phyloP scores from a whole-genome alignment of 441 rosid genomes.

The Corymbia calophylla region DNA sequence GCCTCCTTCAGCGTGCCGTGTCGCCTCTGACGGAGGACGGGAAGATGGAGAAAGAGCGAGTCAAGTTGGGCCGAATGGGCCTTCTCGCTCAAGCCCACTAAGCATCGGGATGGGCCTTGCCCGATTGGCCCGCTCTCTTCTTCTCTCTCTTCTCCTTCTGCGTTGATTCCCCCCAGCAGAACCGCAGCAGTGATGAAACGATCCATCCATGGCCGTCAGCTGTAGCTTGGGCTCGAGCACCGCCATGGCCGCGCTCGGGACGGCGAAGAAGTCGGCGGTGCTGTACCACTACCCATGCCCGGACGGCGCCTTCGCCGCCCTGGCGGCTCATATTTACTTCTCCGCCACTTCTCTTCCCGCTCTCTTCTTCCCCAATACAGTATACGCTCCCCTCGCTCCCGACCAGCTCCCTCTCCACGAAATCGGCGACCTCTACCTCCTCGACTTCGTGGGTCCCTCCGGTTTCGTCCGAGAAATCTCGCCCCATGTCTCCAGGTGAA shows the following conservation, averaged over 20 bases:
- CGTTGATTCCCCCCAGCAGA: neutral
- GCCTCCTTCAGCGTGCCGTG: neutral
- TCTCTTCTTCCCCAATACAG: slow-evolving; percentile 62
- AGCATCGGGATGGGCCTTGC: neutral
- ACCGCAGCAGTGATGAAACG: no score
- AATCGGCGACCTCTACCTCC: slow-evolving; percentile 49
- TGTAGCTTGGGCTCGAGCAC: neutral
- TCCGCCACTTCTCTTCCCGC: slow-evolving; percentile 35
- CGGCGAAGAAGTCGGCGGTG: slow-evolving; percentile 27
- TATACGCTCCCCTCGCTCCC: slow-evolving; percentile 45
- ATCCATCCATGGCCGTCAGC: neutral
- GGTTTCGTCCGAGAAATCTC: slow-evolving; percentile 46
- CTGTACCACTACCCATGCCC: slow-evolving; percentile 76
- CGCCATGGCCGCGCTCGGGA: neutral
- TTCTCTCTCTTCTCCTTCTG: neutral
- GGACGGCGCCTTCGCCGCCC: slow-evolving; percentile 65
- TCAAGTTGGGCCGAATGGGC: neutral
- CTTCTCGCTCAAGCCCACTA: neutral
- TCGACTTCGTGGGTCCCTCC: slow-evolving; percentile 59
- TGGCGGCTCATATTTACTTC: slow-evolving; percentile 68
- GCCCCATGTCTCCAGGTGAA: slow-evolving; percentile 26
- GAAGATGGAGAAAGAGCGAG: neutral
- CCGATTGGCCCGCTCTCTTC: neutral
- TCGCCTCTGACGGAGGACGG: neutral
- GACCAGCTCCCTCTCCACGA: slow-evolving; percentile 49